Evolutionary conservation across 2,329 filamentous ascomycete genomes (phyloP), one percentile per base, ranked within the genome.

Genomic region (Fusarium sambucinum): DNA sequence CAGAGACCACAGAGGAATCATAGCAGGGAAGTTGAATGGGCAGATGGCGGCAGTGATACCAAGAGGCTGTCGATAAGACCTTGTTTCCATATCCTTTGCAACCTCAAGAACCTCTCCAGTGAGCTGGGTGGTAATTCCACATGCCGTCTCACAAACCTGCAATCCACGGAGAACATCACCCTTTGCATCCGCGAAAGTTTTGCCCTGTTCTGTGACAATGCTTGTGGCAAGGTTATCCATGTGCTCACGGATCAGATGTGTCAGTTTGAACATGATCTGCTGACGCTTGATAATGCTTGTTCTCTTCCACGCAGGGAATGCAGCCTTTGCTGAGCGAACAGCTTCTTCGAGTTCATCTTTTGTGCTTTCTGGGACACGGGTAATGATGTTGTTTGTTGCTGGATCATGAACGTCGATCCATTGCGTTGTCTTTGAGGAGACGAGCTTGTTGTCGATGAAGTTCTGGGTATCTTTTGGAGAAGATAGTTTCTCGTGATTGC

Each of bases 1-100:
- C 58, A 94, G 91, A 61, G 87, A 92, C 92, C 92, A 94, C 23
- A 94, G 83, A 1, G 92, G 92, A 75, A 94, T 94, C 92, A 94
- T 94, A 66, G 92, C 92, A 25, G 92, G 91, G 80, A 94, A 94
- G 82, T 94, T 93, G 77, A 93, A 93, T 1, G 91, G 91, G 80
- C 91, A 93, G 60, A 93, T 93, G 21, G 91, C 90, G 37, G 90
- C 90, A 33, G 91, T 88, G n/a, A 93, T 87, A 40, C 91, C 91
- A 70, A 93, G 80, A 58, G 91, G 90, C 81, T 93, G 90, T 69
- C 86, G 85, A 77, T 93, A 93, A 51, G 86, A 89, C 72, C 90
- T 83, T n/a, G 91, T 94, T 81, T 93, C 91, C 91, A 94, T 93
- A 74, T 93, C 91, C 82, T 91, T 92, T n/a, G 90, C 87, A 5